These are phyloP conservation scores for Esteya vermicola DNA, from an alignment of 2,329 filamentous ascomycete species.

Conservation along the genomic window DNA sequence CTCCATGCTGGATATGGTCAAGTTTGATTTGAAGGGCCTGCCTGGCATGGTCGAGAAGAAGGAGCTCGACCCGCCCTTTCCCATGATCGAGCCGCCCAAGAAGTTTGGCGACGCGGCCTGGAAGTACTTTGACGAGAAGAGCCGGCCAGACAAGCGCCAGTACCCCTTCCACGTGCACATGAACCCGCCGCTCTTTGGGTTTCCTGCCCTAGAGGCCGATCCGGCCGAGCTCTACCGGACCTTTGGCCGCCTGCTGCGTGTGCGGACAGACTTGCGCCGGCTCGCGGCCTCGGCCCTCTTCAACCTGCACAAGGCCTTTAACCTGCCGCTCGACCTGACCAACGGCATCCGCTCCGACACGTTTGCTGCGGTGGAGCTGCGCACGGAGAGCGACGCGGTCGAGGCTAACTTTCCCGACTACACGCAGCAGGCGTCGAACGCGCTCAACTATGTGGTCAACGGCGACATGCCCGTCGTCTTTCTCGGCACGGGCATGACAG, in stretches of 20 bases:
- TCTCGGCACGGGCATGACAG: slow-evolving; percentile 25
- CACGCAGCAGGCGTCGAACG: slow-evolving; percentile 17
- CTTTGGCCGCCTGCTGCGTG: slow-evolving; percentile 25
- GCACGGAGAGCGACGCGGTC: slow-evolving; percentile 18
- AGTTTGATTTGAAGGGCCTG: slow-evolving; percentile 13
- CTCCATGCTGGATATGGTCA: slow-evolving; percentile 12
- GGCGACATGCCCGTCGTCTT: slow-evolving; percentile 21
- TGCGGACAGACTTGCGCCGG: slow-evolving; percentile 18
- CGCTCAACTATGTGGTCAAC: slow-evolving; percentile 16
- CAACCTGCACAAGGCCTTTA: slow-evolving; percentile 16
- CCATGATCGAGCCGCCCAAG: slow-evolving; percentile 13
- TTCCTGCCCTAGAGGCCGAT: slow-evolving; percentile 17
- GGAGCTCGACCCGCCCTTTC: slow-evolving; percentile 9
- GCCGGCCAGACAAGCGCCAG: slow-evolving; percentile 14
- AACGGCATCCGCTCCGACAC: slow-evolving; percentile 7
- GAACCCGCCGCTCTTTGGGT: slow-evolving; percentile 14
- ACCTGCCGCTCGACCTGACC: slow-evolving; percentile 14
- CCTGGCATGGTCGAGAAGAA: slow-evolving; percentile 5
- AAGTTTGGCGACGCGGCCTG: slow-evolving; percentile 13
- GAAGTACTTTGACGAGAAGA: slow-evolving; percentile 13
- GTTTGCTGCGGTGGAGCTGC: slow-evolving; percentile 20
- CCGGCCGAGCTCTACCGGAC: slow-evolving; percentile 15
- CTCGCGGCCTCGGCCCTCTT: slow-evolving; percentile 21
- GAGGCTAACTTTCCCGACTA: slow-evolving; percentile 15
- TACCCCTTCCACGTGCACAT: slow-evolving; percentile 20